Evolutionary conservation across 352 stramenopile species (phyloP).

Genomic region (Phytophthora pistaciae): DNA sequence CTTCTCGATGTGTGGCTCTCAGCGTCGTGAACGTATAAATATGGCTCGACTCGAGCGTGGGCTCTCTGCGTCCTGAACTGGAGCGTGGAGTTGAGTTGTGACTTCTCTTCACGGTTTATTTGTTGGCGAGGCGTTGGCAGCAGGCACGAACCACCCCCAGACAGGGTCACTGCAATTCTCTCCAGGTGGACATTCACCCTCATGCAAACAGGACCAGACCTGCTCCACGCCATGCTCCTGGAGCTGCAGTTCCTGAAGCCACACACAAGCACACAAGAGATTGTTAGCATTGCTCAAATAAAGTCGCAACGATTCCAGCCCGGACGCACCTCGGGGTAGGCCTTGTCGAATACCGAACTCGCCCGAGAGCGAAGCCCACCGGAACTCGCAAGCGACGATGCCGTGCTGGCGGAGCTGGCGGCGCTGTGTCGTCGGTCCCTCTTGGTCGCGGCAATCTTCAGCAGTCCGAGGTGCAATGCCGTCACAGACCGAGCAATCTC

Average conservation of each 20-base stretch:
- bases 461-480: constrained; percentile 51
- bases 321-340: constrained; percentile 41
- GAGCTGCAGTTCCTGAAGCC: constrained; percentile 26
- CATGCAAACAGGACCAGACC: constrained; percentile 44
- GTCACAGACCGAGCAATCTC: constrained; percentile 66
- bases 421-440: constrained; percentile 31
- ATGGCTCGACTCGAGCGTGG: too few species aligned
- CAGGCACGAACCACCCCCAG: constrained; percentile 77
- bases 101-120: constrained; percentile 15
- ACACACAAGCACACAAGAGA: constrained; percentile 2
- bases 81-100: not conserved
- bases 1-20: not conserved
- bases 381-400: constrained; percentile 38
- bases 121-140: constrained; percentile 26
- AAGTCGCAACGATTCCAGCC: not conserved
- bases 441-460: constrained; percentile 36
- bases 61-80: not conserved
- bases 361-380: constrained; percentile 43
- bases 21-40: constrained; percentile 34
- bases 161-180: constrained; percentile 57
- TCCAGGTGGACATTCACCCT: constrained; percentile 38
- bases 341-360: constrained; percentile 53
- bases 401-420: constrained; percentile 36
- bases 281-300: constrained; percentile 16
- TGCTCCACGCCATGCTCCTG: constrained; percentile 28